Evolutionary conservation across 2,329 filamentous ascomycete species (phyloP), one percentile per base, ranked within the genome.

Genomic region (Thelonectria discophora): DNA sequence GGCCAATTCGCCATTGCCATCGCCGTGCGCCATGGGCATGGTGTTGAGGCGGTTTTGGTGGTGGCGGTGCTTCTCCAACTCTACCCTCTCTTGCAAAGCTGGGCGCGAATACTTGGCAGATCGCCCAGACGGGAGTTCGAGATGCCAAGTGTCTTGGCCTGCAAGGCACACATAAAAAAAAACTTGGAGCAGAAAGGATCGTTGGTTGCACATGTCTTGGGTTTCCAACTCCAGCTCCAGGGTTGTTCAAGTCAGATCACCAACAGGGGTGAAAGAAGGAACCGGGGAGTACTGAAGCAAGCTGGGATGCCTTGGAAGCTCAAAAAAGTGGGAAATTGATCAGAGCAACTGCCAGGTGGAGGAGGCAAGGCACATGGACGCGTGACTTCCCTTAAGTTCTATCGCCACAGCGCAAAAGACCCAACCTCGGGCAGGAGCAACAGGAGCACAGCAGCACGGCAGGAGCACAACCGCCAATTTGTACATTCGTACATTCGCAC

Each of bases 141-240:
- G 64, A 63, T 70, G 67, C 43, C 43, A 64, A 65, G 61, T 43
- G 57, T 62, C 65, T 71, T 68, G 66, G 53, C 65, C 65, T 66
- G 62, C 64, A 63, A 65, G 62, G 64, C 58, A 60, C 58, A 39
- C 47, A 27, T 6, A 24, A 24, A 24, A 24, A 24, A 43, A 27
- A 20, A 45, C 32, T 40, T 40, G 13, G 30, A 37, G 34, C 7
- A 15, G 34, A 48, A 49, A 34, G 21, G 20, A 18, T 13, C 21
- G 55, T 27, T 40, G 42, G 48, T 17, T 6, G n/a, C 13, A 11
- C 11, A 46, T n/a, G 27, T 30, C 27, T 30, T 30, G 5, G 27
- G 6, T 30, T 30, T 30, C 27, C 27, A 30, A 8, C 27, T 30
- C 7, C 27, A 24, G 21, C 21, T 24, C 21, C 27, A 30, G 27